Evolutionary conservation across 2,329 filamentous ascomycete species (phyloP), one percentile per base, ranked within the genome.

Genomic region (Emergomyces orientalis): DNA sequence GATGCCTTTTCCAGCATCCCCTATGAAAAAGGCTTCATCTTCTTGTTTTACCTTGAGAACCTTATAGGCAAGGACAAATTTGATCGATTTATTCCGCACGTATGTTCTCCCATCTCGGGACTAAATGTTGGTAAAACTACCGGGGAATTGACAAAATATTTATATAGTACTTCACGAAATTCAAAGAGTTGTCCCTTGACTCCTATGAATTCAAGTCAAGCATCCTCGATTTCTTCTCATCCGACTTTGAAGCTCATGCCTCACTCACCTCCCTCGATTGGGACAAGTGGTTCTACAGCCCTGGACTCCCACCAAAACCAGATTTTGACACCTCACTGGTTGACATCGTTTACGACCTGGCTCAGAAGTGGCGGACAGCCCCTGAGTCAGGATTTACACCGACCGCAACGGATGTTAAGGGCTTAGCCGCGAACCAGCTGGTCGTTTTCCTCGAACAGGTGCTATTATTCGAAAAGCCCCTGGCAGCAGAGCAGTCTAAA

Each of bases 1-100:
- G 94, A 99, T 75, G 90, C 93, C 1, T 99, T 97, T 78, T 95
- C 89, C 68, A 89, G 86, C 32, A 82, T 97, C 41, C 91, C 94
- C 0, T 99, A 99, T 71, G 93, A 97, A 74, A 97, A 99, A 77
- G 93, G 93, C 3, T 97, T 96, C 77, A 89, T 90, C 72, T 95
- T 97, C 75, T 81, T 99, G 55, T 97, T 91, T 75, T 87, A 92
- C 70, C 86, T 99, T 17, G 94, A 99, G 71, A 88, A 88, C 56
- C 80, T 96, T 1, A 83, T 97, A 3, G 90, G 91, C 43, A 88
- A 89, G 65, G 82, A 88, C n/a, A 88, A 89, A 73, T 99, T 94
- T 79, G 90, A 97, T 80, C 88, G 86, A 69, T 99, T 97, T 76
- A 97, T 97, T 71, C 91, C 92, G 19, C 87, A 96, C 75, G 78